These are phyloP conservation scores for Straminergon stramineum DNA, from an alignment of 225 moss, liverwort and hornwort species.

Conservation along the genomic window DNA sequence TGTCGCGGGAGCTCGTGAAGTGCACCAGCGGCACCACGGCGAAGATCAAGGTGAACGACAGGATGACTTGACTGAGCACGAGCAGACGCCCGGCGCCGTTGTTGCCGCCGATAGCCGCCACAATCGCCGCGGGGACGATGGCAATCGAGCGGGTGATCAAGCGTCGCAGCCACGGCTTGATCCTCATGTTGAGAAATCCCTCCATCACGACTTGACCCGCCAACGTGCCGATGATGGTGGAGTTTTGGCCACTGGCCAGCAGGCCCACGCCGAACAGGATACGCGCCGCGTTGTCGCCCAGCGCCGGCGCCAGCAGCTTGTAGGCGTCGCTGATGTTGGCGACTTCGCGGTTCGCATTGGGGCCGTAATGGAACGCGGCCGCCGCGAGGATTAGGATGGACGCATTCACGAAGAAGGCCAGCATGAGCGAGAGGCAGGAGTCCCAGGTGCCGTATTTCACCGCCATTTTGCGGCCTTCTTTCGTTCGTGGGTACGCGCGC, in stretches of 20 bases:
- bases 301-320: conserved; percentile 55
- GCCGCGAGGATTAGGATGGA: conserved; percentile 69
- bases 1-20: conserved; percentile 54
- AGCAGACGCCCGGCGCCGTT: conserved; percentile 51
- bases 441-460: conserved; percentile 70
- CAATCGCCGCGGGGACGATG: conserved; percentile 66
- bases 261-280: conserved; percentile 63
- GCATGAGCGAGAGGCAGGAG: conserved; percentile 54
- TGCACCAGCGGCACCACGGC: conserved; percentile 77
- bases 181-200: conserved; percentile 53
- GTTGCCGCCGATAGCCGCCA: conserved; percentile 65
- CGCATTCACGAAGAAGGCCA: conserved; percentile 89
- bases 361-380: conserved; percentile 64
- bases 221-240: conserved; percentile 74
- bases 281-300: conserved; percentile 46
- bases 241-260: conserved; percentile 75
- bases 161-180: conserved; percentile 68
- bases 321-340: conserved; percentile 78
- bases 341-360: conserved; percentile 14
- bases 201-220: conserved; percentile 86
- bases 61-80: conserved; percentile 72
- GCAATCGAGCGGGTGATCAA: conserved; percentile 64
- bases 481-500: conserved; percentile 60
- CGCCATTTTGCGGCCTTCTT: conserved; percentile 51
- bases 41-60: conserved; percentile 74